phyloP scores from a whole-genome alignment of 345 rosid species.

The Fremontodendron californicum region DNA sequence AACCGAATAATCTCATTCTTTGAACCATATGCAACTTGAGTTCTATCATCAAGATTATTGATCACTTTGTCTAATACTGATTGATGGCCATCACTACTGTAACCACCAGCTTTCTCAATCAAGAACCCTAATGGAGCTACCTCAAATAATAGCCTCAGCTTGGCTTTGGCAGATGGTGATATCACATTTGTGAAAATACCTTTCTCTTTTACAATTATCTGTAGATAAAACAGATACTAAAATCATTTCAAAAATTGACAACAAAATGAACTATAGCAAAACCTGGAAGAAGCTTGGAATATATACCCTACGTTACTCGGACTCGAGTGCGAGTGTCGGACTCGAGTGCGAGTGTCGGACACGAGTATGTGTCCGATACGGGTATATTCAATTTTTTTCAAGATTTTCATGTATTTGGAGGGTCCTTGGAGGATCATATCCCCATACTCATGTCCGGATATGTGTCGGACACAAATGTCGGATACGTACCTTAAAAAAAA shows the following conservation, averaged over 20 bases:
- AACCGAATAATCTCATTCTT: constrained; percentile 88
- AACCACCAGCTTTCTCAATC: constrained; percentile 84
- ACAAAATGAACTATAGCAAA: too few relatives aligned
- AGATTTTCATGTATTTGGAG: too few relatives aligned
- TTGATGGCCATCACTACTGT: constrained; percentile 69
- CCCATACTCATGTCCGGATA: too few relatives aligned
- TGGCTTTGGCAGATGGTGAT: constrained; percentile 82
- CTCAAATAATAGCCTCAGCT: constrained; percentile 84
- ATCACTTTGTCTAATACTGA: constrained; percentile 76
- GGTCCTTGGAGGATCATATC: too few relatives aligned
- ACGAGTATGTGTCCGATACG: too few relatives aligned
- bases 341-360: too few relatives aligned
- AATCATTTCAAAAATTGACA: not conserved
- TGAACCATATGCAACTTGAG: constrained; percentile 92
- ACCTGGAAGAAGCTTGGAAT: not conserved
- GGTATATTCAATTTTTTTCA: too few relatives aligned
- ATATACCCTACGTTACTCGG: too few relatives aligned
- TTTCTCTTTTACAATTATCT: constrained; percentile 94
- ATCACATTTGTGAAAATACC: constrained; percentile 86
- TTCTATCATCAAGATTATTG: constrained; percentile 67
- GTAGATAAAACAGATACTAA: not conserved
- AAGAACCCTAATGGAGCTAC: constrained; percentile 78
- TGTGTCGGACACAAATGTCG: too few relatives aligned
- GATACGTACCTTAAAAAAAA: too few relatives aligned
- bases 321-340: too few relatives aligned